Percentiles rank a stretch among this genome's conserved stretches.
These are phyloP conservation scores for Hypholoma fasciculare DNA, from an alignment of 768 basidiomycete species.

Conservation along the genomic window DNA sequence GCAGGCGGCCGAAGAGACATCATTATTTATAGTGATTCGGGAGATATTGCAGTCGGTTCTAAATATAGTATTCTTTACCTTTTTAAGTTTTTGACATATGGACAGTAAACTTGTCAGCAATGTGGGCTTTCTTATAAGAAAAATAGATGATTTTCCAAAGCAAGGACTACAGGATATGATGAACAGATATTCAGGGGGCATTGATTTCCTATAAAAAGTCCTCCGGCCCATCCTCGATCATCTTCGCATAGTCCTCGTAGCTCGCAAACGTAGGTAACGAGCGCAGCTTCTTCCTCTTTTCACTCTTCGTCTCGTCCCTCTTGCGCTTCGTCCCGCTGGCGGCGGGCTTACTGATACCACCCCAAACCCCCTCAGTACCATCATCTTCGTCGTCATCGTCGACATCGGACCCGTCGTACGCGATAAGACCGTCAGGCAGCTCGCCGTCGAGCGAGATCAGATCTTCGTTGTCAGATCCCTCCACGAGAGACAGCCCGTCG, in stretches of 20 bases:
- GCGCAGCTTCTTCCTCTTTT: constrained; percentile 66
- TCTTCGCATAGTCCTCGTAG: constrained; percentile 82
- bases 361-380: constrained; percentile 53
- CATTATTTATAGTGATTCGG: too few species aligned
- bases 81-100: too few species aligned
- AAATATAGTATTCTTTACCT: too few species aligned
- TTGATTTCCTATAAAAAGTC: constrained; percentile 47
- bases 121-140: too few species aligned
- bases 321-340: constrained; percentile 46
- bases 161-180: background rate
- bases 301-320: constrained; percentile 34
- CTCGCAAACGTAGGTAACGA: constrained; percentile 81
- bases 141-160: too few species aligned
- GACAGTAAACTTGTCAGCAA: too few species aligned
- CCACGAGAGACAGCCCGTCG: constrained; percentile 54
- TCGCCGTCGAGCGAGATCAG: constrained; percentile 59
- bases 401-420: constrained; percentile 56
- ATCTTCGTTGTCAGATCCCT: constrained; percentile 73
- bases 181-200: background rate
- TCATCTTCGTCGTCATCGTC: constrained; percentile 45
- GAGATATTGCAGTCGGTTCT: too few species aligned
- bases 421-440: constrained; percentile 55
- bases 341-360: constrained; percentile 37
- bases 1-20: too few species aligned
- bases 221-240: constrained; percentile 81